Percentiles rank a stretch among this genome's conserved stretches.
phyloP scores from a whole-genome alignment of 805 yeast species.

The Lipomyces oligophaga region DNA sequence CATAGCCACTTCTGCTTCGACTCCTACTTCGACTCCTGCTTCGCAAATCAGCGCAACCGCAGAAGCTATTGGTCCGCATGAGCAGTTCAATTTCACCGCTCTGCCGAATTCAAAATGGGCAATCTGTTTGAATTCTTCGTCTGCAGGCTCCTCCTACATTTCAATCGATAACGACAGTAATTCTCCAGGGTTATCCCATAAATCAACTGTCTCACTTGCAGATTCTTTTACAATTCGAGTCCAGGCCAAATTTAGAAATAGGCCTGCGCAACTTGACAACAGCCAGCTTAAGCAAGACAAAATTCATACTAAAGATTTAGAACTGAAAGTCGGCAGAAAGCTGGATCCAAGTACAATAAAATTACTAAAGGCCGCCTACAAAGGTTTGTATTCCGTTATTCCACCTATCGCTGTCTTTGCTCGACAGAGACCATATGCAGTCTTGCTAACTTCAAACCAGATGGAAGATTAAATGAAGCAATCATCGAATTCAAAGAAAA shows the following conservation, averaged over 20 bases:
- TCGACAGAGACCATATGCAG: background rate
- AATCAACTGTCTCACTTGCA: too few species aligned
- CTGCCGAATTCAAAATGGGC: too few species aligned
- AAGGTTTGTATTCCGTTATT: constrained; percentile 15
- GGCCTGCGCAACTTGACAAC: constrained; percentile 7
- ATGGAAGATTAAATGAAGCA: constrained; percentile 41
- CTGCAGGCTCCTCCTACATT: too few species aligned
- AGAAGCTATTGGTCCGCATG: constrained; percentile 39
- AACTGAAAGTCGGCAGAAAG: constrained; percentile 32
- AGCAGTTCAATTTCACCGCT: constrained; percentile 32
- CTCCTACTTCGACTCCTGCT: too few species aligned
- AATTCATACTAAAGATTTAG: constrained; percentile 31
- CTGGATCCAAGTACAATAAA: constrained; percentile 29
- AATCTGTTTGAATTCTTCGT: too few species aligned
- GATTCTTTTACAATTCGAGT: constrained; percentile 32
- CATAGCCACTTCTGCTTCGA: too few species aligned
- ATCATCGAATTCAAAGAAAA: constrained; percentile 36
- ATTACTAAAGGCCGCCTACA: constrained; percentile 31
- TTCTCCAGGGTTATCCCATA: too few species aligned
- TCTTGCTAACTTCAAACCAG: constrained; percentile 2
- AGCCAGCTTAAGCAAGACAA: background rate
- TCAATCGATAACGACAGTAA: too few species aligned
- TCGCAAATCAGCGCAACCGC: too few species aligned
- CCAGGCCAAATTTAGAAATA: constrained; percentile 30
- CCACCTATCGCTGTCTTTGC: background rate